Percentiles rank a stretch among this genome's conserved stretches.
phyloP scores from a whole-genome alignment of 441 rosid genomes.

The Aquilaria agallochum region DNA sequence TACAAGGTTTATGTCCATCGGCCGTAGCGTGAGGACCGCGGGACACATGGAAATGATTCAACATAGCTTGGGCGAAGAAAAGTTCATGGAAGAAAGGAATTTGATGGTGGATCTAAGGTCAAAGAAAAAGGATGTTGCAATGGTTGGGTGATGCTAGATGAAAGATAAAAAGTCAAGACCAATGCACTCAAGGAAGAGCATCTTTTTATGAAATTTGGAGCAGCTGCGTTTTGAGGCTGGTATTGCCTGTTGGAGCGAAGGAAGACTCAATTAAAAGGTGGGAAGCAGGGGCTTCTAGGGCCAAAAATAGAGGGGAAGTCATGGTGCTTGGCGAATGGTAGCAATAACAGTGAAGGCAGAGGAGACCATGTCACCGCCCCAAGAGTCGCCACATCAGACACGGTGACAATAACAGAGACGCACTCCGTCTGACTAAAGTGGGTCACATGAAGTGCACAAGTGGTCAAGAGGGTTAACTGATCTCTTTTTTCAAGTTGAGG shows the following conservation, averaged over 20 bases:
- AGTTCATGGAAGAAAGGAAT: slow-evolving; percentile 48
- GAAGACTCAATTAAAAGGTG: slow-evolving; percentile 21
- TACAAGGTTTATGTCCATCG: slow-evolving; percentile 45
- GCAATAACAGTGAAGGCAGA: too few relatives aligned
- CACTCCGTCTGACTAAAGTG: too few relatives aligned
- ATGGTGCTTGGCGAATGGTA: slow-evolving; percentile 15
- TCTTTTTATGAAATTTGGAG: slow-evolving; percentile 57
- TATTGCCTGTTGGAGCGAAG: slow-evolving; percentile 16
- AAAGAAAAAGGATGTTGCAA: slow-evolving; percentile 42
- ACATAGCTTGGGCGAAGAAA: slow-evolving; percentile 51
- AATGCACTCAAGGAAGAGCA: slow-evolving; percentile 75
- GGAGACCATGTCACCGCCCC: too few relatives aligned
- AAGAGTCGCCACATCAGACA: too few relatives aligned
- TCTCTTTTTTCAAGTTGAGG: too few relatives aligned
- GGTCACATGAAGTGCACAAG: too few relatives aligned
- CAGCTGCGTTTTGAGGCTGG: slow-evolving; percentile 17
- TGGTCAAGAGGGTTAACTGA: too few relatives aligned
- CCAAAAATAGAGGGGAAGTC: slow-evolving; percentile 41
- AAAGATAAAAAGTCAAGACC: slow-evolving; percentile 72
- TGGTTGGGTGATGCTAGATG: slow-evolving; percentile 43
- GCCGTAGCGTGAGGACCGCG: slow-evolving; percentile 41
- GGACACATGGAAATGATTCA: slow-evolving; percentile 86
- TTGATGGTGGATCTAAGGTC: slow-evolving; percentile 61
- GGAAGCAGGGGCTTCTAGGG: slow-evolving; percentile 44
- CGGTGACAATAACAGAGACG: too few relatives aligned